Conservation (phyloP, 495 filamentous ascomycete genomes). For the Tirmania nivea region DNA sequence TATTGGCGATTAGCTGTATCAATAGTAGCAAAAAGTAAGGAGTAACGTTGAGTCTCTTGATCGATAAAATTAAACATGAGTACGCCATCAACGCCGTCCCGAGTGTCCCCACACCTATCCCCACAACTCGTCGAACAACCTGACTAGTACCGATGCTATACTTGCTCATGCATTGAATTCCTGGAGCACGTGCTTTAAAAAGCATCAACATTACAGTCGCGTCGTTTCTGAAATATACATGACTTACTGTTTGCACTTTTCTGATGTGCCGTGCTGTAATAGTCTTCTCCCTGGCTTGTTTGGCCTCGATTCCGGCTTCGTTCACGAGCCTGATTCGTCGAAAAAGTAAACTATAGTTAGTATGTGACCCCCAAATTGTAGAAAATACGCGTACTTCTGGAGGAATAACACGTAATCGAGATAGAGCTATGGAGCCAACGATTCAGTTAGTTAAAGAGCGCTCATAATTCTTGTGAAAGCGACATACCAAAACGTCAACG, state of each 20-base stretch:
- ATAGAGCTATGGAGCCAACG: slow-evolving; percentile 38
- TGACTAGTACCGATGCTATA: not conserved
- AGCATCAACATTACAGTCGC: slow-evolving; percentile 2
- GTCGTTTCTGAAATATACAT: not conserved
- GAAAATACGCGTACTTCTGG: slow-evolving; percentile 38
- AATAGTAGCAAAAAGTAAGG: too few species aligned
- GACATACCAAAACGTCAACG: slow-evolving; percentile 61
- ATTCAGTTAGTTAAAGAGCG: not conserved
- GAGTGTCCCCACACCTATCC: not conserved
- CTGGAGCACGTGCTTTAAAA: slow-evolving; percentile 38
- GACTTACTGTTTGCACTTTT: slow-evolving; percentile 51
- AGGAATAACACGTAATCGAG: slow-evolving; percentile 80
- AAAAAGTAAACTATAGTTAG: slow-evolving; percentile 6
- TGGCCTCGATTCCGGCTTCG: slow-evolving; percentile 56
- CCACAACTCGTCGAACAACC: not conserved
- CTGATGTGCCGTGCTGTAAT: slow-evolving; percentile 53
- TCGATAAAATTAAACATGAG: too few species aligned
- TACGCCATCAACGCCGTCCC: too few species aligned
- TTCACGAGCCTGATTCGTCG: slow-evolving; percentile 44
- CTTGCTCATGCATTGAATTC: slow-evolving; percentile 53
- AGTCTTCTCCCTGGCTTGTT: slow-evolving; percentile 47
- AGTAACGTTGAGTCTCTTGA: too few species aligned
- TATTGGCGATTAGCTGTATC: too few species aligned
- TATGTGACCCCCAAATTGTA: slow-evolving; percentile 7
- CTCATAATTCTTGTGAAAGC: not conserved